A percentile compares a stretch with the other conserved stretches of the same genome.
These are phyloP conservation scores for Cordia subcordata DNA, from an alignment of 257 asterid genomes.

Conservation along the genomic window DNA sequence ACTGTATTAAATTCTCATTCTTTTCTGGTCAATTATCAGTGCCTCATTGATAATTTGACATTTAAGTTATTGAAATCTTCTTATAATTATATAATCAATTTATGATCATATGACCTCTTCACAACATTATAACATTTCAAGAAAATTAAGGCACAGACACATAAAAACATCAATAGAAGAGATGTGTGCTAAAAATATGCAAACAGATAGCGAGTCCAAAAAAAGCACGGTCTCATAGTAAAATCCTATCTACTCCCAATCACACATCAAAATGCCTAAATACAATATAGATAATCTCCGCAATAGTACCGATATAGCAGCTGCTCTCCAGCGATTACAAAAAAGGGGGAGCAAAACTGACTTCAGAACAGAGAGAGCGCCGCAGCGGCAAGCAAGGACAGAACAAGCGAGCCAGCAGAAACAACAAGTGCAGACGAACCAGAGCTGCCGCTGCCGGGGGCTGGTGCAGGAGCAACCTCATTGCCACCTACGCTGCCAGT, in stretches of 20 bases:
- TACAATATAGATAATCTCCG: constrained; percentile 5
- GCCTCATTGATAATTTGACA: too few species aligned
- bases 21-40: too few species aligned
- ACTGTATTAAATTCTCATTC: too few species aligned
- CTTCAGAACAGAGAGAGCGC: constrained; percentile 35
- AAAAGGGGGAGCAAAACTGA: constrained; percentile 3
- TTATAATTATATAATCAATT: too few species aligned
- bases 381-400: constrained; percentile 14
- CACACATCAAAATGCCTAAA: neutral
- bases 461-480: constrained; percentile 38
- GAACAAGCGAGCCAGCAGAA: constrained; percentile 19
- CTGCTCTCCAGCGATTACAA: constrained; percentile 7
- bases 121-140: too few species aligned
- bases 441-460: constrained; percentile 36
- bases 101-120: too few species aligned
- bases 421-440: constrained; percentile 27
- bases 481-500: constrained; percentile 18
- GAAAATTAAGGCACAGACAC: neutral
- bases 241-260: constrained; percentile 3
- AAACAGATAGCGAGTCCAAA: neutral
- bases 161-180: neutral
- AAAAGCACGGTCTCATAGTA: neutral
- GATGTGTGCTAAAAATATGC: neutral
- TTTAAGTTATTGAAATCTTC: too few species aligned
- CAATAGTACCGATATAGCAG: constrained; percentile 5